Percentiles rank a stretch among this genome's conserved stretches.
These are phyloP conservation scores for Sechiopsis laciniata DNA, from an alignment of 306 rosid genomes.

Conservation along the genomic window DNA sequence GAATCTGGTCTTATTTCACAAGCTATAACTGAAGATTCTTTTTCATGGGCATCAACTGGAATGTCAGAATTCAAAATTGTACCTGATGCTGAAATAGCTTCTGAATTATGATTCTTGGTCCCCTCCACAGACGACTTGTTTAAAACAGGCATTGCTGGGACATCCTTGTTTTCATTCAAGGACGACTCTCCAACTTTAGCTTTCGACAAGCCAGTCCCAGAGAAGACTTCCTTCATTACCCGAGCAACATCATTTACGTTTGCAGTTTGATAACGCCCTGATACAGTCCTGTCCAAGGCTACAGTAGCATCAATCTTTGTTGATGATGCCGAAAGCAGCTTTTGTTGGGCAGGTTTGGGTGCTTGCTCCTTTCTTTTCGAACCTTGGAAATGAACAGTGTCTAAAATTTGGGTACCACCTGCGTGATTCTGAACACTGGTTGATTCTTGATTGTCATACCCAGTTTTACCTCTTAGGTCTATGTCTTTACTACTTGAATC, in stretches of 20 bases:
- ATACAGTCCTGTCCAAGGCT: constrained; percentile 52
- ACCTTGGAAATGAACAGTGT: constrained; percentile 49
- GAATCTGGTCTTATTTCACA: constrained; percentile 19
- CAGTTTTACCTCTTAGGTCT: constrained; percentile 34
- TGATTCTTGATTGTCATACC: constrained; percentile 38
- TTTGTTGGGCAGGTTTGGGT: constrained; percentile 42
- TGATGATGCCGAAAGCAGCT: constrained; percentile 44
- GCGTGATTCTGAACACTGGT: constrained; percentile 40
- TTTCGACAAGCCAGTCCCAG: constrained; percentile 69
- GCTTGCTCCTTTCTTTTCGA: constrained; percentile 60
- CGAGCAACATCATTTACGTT: constrained; percentile 91
- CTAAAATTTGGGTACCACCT: constrained; percentile 38
- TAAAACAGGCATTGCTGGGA: constrained; percentile 27
- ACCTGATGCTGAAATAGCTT: constrained; percentile 28
- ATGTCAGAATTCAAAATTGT: constrained; percentile 27
- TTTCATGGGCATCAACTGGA: constrained; percentile 23
- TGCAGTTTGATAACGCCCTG: constrained; percentile 66
- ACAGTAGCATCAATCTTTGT: constrained; percentile 48
- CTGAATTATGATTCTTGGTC: constrained; percentile 29
- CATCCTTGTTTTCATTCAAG: constrained; percentile 47
- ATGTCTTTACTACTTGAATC: constrained; percentile 42
- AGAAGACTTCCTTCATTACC: constrained; percentile 97
- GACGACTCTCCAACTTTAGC: constrained; percentile 46
- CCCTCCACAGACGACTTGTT: constrained; percentile 37
- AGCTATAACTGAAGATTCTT: constrained; percentile 27